phyloP scores from a whole-genome alignment of 169 alveolate species.

The Plasmodium ovale region DNA sequence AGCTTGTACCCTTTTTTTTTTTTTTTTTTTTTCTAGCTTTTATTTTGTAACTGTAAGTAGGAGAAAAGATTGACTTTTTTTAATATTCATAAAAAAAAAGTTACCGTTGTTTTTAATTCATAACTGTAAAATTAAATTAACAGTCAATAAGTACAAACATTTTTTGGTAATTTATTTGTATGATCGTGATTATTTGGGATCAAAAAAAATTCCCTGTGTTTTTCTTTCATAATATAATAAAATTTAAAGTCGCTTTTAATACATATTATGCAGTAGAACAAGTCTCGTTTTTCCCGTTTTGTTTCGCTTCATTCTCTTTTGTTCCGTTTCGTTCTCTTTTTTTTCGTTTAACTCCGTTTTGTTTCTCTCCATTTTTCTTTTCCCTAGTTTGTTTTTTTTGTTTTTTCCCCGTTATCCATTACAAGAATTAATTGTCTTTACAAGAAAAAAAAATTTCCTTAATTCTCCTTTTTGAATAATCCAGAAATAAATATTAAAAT shows the following conservation, averaged over 20 bases:
- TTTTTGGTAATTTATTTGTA: neutral
- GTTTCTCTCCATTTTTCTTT: neutral
- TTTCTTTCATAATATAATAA: neutral
- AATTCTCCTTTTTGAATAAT: conserved; percentile 1
- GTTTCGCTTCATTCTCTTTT: neutral
- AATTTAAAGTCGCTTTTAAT: neutral
- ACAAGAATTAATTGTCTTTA: no score
- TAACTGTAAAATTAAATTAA: conserved; percentile 22
- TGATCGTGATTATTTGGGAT: neutral
- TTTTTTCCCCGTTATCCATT: no score
- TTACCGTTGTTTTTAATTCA: neutral
- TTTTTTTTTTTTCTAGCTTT: conserved; percentile 7
- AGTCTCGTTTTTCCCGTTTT: neutral
- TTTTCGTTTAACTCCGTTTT: neutral
- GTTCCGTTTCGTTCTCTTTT: neutral
- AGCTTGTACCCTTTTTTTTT: conserved; percentile 1
- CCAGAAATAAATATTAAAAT: conserved; percentile 3
- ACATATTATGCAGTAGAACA: conserved; percentile 16
- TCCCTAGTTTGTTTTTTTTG: neutral
- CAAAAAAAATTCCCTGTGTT: neutral
- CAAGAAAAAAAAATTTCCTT: conserved; percentile 20
- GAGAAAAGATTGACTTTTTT: conserved; percentile 19
- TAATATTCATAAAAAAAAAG: conserved; percentile 15
- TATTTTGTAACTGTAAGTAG: conserved; percentile 2
- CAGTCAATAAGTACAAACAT: neutral